These are phyloP conservation scores for Asclepias syriaca DNA, from an alignment of 257 asterid species.

Conservation along the genomic window DNA sequence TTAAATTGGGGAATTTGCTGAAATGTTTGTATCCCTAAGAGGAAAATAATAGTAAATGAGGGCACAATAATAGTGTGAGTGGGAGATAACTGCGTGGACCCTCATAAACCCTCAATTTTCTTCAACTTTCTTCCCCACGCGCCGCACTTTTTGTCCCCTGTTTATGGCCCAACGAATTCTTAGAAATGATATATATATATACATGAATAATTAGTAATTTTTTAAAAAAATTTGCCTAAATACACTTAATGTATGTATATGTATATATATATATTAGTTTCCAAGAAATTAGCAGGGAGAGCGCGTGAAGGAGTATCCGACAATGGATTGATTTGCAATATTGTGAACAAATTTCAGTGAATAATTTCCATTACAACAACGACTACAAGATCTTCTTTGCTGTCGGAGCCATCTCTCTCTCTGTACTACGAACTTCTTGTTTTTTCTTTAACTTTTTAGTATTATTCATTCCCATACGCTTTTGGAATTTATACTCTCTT, in stretches of 20 bases:
- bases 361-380: neutral
- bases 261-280: too few relatives aligned
- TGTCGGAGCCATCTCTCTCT: slow-evolving; percentile 15
- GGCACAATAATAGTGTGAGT: slow-evolving; percentile 6
- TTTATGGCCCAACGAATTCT: too few relatives aligned
- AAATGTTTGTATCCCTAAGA: too few relatives aligned
- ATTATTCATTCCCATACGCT: neutral
- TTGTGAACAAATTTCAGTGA: neutral
- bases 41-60: neutral
- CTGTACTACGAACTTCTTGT: neutral
- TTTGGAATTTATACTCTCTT: slow-evolving; percentile 3
- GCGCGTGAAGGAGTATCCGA: neutral
- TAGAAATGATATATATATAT: too few relatives aligned
- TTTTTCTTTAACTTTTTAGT: neutral
- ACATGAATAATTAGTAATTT: too few relatives aligned
- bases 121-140: slow-evolving; percentile 8
- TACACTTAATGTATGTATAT: too few relatives aligned
- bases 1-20: too few relatives aligned
- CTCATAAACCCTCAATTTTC: slow-evolving; percentile 1
- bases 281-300: neutral
- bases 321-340: neutral
- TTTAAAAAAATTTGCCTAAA: too few relatives aligned
- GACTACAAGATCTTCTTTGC: slow-evolving; percentile 17
- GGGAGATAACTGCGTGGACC: slow-evolving; percentile 10
- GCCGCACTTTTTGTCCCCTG: neutral